phyloP scores from a whole-genome alignment of 495 filamentous ascomycete genomes.

The Penicillium silybi region DNA sequence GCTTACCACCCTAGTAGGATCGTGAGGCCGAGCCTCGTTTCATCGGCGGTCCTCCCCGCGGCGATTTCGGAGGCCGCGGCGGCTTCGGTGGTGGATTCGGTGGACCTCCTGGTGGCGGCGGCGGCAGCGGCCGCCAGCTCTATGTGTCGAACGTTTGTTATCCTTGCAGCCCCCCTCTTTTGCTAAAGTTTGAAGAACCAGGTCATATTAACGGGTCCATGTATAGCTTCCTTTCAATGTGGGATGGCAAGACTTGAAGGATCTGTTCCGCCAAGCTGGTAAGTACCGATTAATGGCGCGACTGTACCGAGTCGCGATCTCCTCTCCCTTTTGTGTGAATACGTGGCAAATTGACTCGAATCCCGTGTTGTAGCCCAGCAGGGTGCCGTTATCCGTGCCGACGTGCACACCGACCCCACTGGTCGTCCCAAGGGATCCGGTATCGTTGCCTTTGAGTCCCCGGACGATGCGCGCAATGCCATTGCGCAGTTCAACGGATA shows the following conservation, averaged over 20 bases:
- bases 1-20: conserved; percentile 53
- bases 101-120: conserved; percentile 34
- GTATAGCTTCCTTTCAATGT: conserved; percentile 92
- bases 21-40: conserved; percentile 96
- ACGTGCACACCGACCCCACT: conserved; percentile 88
- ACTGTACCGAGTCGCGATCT: neutral
- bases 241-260: conserved; percentile 99
- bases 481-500: conserved; percentile 98
- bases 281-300: conserved; percentile 36
- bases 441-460: conserved; percentile 92
- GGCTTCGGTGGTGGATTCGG: conserved; percentile 34
- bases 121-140: conserved; percentile 76
- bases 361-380: conserved; percentile 52
- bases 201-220: conserved; percentile 21
- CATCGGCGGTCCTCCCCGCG: conserved; percentile 67
- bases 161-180: conserved; percentile 27
- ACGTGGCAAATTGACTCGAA: conserved; percentile 31
- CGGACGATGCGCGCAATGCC: conserved; percentile 91
- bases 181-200: conserved; percentile 12
- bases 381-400: conserved; percentile 88
- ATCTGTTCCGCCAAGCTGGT: conserved; percentile 98
- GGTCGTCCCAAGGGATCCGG: conserved; percentile 93
- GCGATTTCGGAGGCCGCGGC: conserved; percentile 56
- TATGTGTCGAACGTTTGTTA: conserved; percentile 96
- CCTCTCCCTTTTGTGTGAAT: conserved; percentile 2